These are phyloP conservation scores for Xerocomellus dryophilus DNA, from an alignment of 768 basidiomycete genomes.

Conservation along the genomic window DNA sequence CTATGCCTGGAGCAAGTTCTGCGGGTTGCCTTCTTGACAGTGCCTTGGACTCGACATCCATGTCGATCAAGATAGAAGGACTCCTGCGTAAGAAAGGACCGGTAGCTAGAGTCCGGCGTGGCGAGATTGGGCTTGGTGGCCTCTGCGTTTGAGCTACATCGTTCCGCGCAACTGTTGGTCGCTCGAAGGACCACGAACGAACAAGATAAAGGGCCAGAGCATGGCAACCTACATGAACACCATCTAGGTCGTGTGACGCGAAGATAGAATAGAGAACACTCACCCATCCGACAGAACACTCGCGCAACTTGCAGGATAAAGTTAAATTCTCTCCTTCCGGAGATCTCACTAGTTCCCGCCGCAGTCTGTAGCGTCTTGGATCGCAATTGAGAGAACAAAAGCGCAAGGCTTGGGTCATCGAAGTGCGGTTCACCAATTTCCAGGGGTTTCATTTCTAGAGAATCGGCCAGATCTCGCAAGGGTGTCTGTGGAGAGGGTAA, in stretches of 20 bases:
- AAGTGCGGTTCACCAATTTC: slow-evolving; percentile 84
- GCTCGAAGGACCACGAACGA: slow-evolving; percentile 86
- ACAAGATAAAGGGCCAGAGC: slow-evolving; percentile 88
- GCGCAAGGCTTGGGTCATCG: slow-evolving; percentile 89
- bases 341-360: slow-evolving; percentile 89
- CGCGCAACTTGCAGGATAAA: slow-evolving; percentile 94
- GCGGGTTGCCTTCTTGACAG: slow-evolving; percentile 57
- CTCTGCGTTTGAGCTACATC: slow-evolving; percentile 4
- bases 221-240: slow-evolving; percentile 70
- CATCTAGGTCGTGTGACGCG: neutral
- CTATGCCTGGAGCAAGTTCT: slow-evolving; percentile 23
- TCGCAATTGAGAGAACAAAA: slow-evolving; percentile 86
- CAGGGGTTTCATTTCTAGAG: slow-evolving; percentile 49
- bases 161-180: slow-evolving; percentile 46
- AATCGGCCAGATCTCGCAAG: slow-evolving; percentile 64
- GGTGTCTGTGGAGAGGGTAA: slow-evolving; percentile 53
- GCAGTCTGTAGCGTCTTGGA: slow-evolving; percentile 90
- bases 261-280: slow-evolving; percentile 22
- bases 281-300: slow-evolving; percentile 94
- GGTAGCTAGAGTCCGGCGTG: slow-evolving; percentile 47
- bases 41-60: slow-evolving; percentile 68
- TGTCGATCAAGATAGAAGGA: slow-evolving; percentile 84
- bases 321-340: slow-evolving; percentile 85
- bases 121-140: slow-evolving; percentile 43
- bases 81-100: slow-evolving; percentile 56